Conservation (phyloP, 2,329 filamentous ascomycete genomes). For the Metarhizium brunneum region DNA sequence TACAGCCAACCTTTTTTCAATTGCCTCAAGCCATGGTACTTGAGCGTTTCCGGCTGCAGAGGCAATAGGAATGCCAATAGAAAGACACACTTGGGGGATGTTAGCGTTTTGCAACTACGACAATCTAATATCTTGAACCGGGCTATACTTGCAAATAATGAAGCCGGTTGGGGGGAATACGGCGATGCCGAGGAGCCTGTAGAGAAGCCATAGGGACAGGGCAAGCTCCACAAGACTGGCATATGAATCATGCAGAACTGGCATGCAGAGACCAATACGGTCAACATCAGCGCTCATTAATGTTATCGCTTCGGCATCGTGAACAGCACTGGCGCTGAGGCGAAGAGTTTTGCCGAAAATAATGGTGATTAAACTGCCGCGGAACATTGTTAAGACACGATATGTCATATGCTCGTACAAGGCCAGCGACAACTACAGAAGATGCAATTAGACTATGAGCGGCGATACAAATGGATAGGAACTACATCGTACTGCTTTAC, state of each 20-base stretch:
- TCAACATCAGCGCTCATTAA: conserved; percentile 10
- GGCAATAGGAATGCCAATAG: conserved; percentile 12
- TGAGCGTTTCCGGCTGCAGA: conserved; percentile 13
- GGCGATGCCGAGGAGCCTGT: conserved; percentile 14
- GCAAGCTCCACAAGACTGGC: conserved; percentile 23
- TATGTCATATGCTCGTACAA: conserved; percentile 11
- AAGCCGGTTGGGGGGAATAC: conserved; percentile 13
- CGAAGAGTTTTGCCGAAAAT: conserved; percentile 13
- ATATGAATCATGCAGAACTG: conserved; percentile 24
- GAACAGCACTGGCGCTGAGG: conserved; percentile 6
- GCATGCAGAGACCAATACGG: conserved; percentile 11
- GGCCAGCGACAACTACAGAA: not conserved
- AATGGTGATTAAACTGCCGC: conserved; percentile 10
- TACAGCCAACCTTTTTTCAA: conserved; percentile 15
- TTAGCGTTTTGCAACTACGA: not conserved
- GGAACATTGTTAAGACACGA: conserved; percentile 13
- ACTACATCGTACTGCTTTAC: conserved; percentile 7
- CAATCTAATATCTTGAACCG: not conserved
- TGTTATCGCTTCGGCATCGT: conserved; percentile 8
- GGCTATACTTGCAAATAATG: conserved; percentile 9
- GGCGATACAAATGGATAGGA: not conserved
- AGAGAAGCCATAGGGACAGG: conserved; percentile 24
- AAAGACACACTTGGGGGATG: conserved; percentile 3
- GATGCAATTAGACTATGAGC: not conserved
- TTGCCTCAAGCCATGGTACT: conserved; percentile 17